Evolutionary conservation across 768 basidiomycete species (phyloP).

Genomic region (Tephrocybe rancida): DNA sequence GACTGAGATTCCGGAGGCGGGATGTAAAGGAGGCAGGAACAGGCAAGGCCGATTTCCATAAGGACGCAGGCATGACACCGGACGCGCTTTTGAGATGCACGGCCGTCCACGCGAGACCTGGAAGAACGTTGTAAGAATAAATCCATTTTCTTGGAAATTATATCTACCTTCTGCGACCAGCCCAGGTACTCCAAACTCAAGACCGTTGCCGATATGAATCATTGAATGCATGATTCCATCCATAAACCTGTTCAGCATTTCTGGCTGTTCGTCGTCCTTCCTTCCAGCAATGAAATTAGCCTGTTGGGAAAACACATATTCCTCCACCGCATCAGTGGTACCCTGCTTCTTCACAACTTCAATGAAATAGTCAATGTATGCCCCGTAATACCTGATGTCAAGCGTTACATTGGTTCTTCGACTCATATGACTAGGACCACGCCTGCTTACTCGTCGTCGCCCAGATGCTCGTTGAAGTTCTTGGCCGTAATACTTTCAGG

Average conservation of each 20-base stretch:
- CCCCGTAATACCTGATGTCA: constrained; percentile 50
- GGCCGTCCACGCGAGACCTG: constrained; percentile 61
- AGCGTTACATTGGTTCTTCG: background rate
- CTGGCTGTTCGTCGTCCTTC: constrained; percentile 35
- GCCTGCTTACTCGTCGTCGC: constrained; percentile 46
- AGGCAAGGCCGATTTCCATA: constrained; percentile 19
- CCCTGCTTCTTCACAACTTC: constrained; percentile 39
- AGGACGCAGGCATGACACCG: constrained; percentile 29
- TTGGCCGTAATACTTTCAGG: constrained; percentile 42
- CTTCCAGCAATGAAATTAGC: constrained; percentile 41
- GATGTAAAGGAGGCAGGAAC: constrained; percentile 6
- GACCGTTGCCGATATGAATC: constrained; percentile 64
- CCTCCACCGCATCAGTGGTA: constrained; percentile 43
- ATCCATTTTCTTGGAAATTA: background rate
- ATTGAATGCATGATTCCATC: constrained; percentile 64
- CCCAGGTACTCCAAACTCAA: constrained; percentile 62
- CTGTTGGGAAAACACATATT: constrained; percentile 53
- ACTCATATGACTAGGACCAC: background rate
- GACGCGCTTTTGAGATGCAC: constrained; percentile 43
- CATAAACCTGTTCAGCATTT: constrained; percentile 52
- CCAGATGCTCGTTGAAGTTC: constrained; percentile 57
- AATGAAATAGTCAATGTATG: constrained; percentile 54
- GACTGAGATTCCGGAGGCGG: background rate
- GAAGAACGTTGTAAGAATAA: background rate
- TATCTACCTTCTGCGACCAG: constrained; percentile 62